phyloP scores from a whole-genome alignment of 129 eudicot genomes.

The Saussurea involucrata region DNA sequence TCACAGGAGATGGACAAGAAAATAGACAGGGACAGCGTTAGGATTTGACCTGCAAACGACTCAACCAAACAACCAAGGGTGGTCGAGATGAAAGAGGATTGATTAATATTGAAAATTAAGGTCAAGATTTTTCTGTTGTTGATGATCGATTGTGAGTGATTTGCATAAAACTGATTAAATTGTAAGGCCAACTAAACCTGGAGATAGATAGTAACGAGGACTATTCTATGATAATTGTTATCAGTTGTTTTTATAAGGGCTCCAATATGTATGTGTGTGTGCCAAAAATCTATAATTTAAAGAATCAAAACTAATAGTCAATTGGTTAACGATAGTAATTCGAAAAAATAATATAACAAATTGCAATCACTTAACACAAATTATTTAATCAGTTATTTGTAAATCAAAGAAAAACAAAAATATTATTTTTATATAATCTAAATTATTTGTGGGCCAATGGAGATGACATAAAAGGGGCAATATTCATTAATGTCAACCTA shows the following conservation, averaged over 20 bases:
- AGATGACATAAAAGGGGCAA: slow-evolving; percentile 17
- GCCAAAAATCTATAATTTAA: too few relatives aligned
- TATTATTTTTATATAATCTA: neutral
- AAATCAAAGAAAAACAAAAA: neutral
- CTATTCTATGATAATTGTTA: neutral
- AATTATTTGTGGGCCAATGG: slow-evolving; percentile 16
- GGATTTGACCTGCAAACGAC: neutral
- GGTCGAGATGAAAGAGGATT: neutral
- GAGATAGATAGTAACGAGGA: neutral
- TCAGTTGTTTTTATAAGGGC: neutral
- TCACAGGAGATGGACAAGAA: neutral
- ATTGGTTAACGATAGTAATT: neutral
- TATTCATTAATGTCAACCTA: slow-evolving; percentile 33
- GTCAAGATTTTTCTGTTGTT: neutral
- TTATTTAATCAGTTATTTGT: neutral
- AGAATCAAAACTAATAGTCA: neutral
- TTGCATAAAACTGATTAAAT: neutral
- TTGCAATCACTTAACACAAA: neutral
- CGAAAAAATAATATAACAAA: neutral
- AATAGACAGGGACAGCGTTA: neutral
- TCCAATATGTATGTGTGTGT: neutral
- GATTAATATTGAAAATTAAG: neutral
- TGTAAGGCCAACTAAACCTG: neutral
- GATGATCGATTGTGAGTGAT: neutral
- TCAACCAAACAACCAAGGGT: neutral